Evolutionary conservation across 129 eudicot species (phyloP).

Genomic region (Apium graveolens): DNA sequence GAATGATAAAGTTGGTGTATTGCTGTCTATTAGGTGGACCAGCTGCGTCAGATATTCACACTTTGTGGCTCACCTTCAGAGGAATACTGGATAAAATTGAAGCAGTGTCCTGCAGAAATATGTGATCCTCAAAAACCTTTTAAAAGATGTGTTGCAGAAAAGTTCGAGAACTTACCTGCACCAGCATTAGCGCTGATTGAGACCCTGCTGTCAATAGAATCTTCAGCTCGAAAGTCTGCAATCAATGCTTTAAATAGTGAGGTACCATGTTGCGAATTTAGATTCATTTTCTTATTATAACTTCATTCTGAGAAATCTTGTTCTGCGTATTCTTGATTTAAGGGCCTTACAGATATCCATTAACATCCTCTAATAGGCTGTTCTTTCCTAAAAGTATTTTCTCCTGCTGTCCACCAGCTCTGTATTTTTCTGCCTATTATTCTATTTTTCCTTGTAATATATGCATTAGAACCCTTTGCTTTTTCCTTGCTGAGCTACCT

Average conservation of each 20-base stretch:
- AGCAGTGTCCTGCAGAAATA: conserved; percentile 75
- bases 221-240: too few relatives aligned
- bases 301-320: too few relatives aligned
- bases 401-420: neutral
- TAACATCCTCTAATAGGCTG: too few relatives aligned
- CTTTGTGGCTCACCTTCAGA: conserved; percentile 99
- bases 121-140: conserved; percentile 74
- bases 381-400: too few relatives aligned
- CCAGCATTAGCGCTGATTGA: too few relatives aligned
- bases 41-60: conserved; percentile 81
- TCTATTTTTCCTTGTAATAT: neutral
- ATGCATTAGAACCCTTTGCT: neutral
- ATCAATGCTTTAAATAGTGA: conserved; percentile 62
- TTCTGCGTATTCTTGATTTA: neutral
- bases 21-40: conserved; percentile 66
- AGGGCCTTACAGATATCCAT: neutral
- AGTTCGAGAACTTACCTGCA: too few relatives aligned
- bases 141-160: too few relatives aligned
- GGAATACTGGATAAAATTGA: conserved; percentile 69
- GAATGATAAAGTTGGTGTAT: conserved; percentile 12
- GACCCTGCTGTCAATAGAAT: too few relatives aligned
- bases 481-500: neutral
- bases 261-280: conserved; percentile 31
- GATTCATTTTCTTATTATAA: neutral
- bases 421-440: too few relatives aligned